Conservation (phyloP, 2,329 filamentous ascomycete species). For the Fusarium verticillioides region DNA sequence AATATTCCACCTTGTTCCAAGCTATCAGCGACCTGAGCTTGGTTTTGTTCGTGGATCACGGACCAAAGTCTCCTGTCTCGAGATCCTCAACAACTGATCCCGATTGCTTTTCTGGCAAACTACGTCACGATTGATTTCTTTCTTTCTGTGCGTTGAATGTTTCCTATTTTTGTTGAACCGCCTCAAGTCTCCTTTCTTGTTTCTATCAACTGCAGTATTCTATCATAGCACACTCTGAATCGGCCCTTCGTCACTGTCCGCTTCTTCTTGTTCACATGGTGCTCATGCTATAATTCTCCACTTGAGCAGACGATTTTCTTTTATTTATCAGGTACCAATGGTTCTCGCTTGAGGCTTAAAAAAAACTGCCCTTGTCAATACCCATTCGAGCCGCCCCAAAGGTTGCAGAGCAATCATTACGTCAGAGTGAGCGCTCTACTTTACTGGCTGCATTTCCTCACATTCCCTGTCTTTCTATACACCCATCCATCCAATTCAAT, state of each 20-base stretch:
- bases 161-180: conserved; percentile 20
- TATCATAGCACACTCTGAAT: conserved; percentile 4
- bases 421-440: conserved; percentile 36
- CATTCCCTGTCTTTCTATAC: conserved; percentile 32
- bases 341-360: conserved; percentile 32
- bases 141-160: conserved; percentile 7
- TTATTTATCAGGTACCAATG: conserved; percentile 32
- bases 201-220: neutral
- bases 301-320: conserved; percentile 15
- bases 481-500: conserved; percentile 14
- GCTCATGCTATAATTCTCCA: conserved; percentile 23
- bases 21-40: conserved; percentile 15
- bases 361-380: conserved; percentile 3
- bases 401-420: conserved; percentile 36
- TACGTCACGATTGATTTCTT: conserved; percentile 37
- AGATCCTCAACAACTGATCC: conserved; percentile 25
- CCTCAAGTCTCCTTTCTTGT: conserved; percentile 5
- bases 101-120: conserved; percentile 24
- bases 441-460: conserved; percentile 31
- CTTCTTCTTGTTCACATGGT: conserved; percentile 10
- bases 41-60: conserved; percentile 30
- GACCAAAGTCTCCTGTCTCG: conserved; percentile 44
- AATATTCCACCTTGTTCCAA: conserved; percentile 16
- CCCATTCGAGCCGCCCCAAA: conserved; percentile 10
- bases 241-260: conserved; percentile 23